These are phyloP conservation scores for Ilyonectria sp. DNA, from an alignment of 2,329 filamentous ascomycete genomes.

Conservation along the genomic window DNA sequence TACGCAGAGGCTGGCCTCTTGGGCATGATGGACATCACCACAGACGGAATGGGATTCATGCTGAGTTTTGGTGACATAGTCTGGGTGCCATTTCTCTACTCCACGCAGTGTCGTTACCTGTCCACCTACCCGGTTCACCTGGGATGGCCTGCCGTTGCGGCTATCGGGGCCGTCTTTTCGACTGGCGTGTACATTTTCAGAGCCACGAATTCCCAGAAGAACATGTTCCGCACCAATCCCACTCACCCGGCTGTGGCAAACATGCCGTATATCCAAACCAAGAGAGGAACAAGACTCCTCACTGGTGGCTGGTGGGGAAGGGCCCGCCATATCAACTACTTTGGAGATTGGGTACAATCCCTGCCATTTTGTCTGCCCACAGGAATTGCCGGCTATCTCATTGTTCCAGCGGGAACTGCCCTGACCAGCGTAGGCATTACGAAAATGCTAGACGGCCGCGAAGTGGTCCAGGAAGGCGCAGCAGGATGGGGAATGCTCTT, in stretches of 20 bases:
- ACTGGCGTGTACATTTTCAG: conserved; percentile 90
- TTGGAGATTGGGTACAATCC: conserved; percentile 92
- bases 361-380: conserved; percentile 91
- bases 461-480: conserved; percentile 78
- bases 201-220: conserved; percentile 90
- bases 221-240: conserved; percentile 90
- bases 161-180: conserved; percentile 75
- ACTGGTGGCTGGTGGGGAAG: conserved; percentile 92
- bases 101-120: conserved; percentile 85
- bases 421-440: conserved; percentile 61
- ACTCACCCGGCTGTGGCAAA: conserved; percentile 82
- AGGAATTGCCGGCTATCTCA: conserved; percentile 82
- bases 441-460: conserved; percentile 69
- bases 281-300: conserved; percentile 82
- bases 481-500: conserved; percentile 87
- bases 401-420: conserved; percentile 67
- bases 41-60: conserved; percentile 95
- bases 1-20: conserved; percentile 89
- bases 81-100: conserved; percentile 93
- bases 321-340: conserved; percentile 92
- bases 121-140: conserved; percentile 84
- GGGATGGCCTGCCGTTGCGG: conserved; percentile 73
- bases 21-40: conserved; percentile 92
- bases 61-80: conserved; percentile 89
- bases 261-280: conserved; percentile 87